Evolutionary conservation across 176 grass and related monocot species (phyloP).

Genomic region (Oryza meyeriana): DNA sequence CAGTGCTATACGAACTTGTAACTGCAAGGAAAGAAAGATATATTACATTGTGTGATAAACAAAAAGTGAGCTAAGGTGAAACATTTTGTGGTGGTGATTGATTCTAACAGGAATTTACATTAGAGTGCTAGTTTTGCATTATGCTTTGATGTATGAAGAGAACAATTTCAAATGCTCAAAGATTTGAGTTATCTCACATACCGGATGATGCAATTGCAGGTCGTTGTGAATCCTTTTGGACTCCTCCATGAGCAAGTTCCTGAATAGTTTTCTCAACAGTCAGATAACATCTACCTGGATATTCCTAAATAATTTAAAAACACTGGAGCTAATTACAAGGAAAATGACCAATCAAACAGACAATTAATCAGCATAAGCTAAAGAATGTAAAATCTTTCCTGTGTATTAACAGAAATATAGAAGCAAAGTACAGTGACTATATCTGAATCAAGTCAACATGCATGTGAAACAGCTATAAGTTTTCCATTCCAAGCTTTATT

Average conservation of each 20-base stretch:
- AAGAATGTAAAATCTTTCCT: neutral
- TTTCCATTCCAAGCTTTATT: slow-evolving; percentile 4
- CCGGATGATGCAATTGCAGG: slow-evolving; percentile 44
- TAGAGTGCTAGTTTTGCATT: neutral
- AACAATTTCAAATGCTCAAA: neutral
- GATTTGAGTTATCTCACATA: neutral
- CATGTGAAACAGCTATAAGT: neutral
- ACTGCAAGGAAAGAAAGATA: slow-evolving; percentile 41
- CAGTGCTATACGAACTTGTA: slow-evolving; percentile 61
- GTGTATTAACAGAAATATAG: slow-evolving; percentile 16
- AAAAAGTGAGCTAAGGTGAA: neutral
- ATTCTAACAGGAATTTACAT: neutral
- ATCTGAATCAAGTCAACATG: neutral
- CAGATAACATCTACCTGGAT: slow-evolving; percentile 21
- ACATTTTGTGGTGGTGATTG: neutral
- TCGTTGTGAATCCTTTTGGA: slow-evolving; percentile 55
- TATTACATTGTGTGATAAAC: slow-evolving; percentile 24
- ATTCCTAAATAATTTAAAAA: neutral
- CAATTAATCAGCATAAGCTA: slow-evolving; percentile 1
- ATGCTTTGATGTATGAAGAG: neutral
- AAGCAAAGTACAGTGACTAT: neutral
- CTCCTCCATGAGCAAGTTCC: slow-evolving; percentile 48
- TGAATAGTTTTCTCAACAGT: slow-evolving; percentile 30
- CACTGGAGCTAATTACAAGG: neutral
- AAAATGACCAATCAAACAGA: slow-evolving; percentile 15